Conservation (phyloP, 352 stramenopile species). For the Phytophthora citricola region DNA sequence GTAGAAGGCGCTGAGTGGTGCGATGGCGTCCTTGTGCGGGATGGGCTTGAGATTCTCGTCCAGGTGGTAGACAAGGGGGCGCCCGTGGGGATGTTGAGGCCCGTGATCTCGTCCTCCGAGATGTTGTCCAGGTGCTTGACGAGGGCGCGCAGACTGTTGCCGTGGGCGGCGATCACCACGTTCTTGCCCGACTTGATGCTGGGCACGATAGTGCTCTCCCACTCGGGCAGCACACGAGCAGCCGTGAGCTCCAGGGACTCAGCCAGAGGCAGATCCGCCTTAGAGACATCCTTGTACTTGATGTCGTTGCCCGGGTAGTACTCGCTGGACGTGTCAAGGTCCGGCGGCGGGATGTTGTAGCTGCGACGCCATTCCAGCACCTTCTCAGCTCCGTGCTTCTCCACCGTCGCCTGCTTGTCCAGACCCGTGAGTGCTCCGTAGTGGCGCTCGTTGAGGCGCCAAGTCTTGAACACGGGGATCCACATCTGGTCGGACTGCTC, state of each 20-base stretch:
- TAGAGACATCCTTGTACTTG: conserved; percentile 89
- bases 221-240: conserved; percentile 91
- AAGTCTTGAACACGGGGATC: conserved; percentile 95
- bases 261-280: conserved; percentile 88
- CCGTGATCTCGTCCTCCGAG: conserved; percentile 93
- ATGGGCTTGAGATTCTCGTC: conserved; percentile 89
- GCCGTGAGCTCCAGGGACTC: conserved; percentile 96
- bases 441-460: conserved; percentile 93
- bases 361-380: conserved; percentile 97
- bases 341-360: conserved; percentile 98
- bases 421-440: conserved; percentile 92
- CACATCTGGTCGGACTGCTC: conserved; percentile 95
- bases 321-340: conserved; percentile 90
- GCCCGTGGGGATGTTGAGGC: conserved; percentile 95
- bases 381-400: conserved; percentile 92
- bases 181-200: conserved; percentile 94
- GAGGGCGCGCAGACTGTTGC: conserved; percentile 93
- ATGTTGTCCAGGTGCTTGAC: conserved; percentile 96
- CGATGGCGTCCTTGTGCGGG: conserved; percentile 83
- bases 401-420: conserved; percentile 91
- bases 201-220: conserved; percentile 92
- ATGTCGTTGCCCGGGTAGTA: conserved; percentile 94
- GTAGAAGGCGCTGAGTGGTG: conserved; percentile 84
- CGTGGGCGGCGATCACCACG: conserved; percentile 95
- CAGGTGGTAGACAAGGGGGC: conserved; percentile 88